Percentiles rank a stretch among this genome's conserved stretches.
Evolutionary conservation across 2,329 filamentous ascomycete genomes (phyloP).

Genomic region (Ceratocystis diversiconidia): DNA sequence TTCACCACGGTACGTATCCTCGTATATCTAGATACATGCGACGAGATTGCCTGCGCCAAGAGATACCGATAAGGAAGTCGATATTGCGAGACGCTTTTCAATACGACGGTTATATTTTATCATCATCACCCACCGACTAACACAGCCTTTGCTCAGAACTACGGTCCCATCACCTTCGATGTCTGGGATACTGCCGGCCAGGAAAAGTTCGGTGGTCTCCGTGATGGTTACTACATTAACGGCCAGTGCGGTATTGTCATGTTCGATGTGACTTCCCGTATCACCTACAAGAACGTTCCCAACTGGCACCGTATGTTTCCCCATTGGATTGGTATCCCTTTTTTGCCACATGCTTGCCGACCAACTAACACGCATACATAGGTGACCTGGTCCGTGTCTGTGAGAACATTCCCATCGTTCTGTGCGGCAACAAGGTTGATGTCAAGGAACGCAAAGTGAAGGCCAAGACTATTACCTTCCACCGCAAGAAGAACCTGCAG

Average conservation of each 20-base stretch:
- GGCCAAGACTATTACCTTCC: conserved; percentile 99
- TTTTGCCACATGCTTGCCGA: not conserved
- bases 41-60: conserved; percentile 18
- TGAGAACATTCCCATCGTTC: conserved; percentile 97
- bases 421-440: conserved; percentile 98
- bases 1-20: conserved; percentile 78
- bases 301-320: conserved; percentile 93
- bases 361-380: conserved; percentile 26
- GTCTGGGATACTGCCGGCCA: conserved; percentile 98
- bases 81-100: not conserved
- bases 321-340: not conserved
- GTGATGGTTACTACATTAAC: conserved; percentile 99
- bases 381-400: conserved; percentile 97
- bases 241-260: conserved; percentile 99
- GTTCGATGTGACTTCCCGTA: conserved; percentile 98
- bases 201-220: conserved; percentile 98
- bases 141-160: conserved; percentile 48
- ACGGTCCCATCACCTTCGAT: conserved; percentile 93
- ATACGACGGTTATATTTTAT: not conserved
- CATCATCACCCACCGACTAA: not conserved
- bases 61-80: not conserved
- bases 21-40: conserved; percentile 20
- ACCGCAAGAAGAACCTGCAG: conserved; percentile 99
- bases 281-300: conserved; percentile 99
- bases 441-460: conserved; percentile 99